These are phyloP conservation scores for Ustilago cynodontis DNA, from an alignment of 1,284 basidiomycete genomes.

Conservation along the genomic window DNA sequence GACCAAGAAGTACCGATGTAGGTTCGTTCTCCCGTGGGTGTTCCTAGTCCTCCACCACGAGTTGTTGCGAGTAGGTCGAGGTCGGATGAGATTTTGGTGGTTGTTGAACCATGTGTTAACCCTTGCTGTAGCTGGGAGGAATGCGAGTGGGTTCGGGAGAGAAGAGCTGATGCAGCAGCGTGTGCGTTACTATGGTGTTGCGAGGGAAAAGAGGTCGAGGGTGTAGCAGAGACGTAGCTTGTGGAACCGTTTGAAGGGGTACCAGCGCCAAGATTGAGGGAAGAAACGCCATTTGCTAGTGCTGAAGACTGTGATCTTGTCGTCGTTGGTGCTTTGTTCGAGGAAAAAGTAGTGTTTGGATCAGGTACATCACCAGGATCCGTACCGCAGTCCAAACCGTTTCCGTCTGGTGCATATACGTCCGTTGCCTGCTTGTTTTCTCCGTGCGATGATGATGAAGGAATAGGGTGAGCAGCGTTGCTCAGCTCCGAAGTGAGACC, in stretches of 20 bases:
- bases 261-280: conserved; percentile 30
- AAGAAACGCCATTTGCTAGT: conserved; percentile 34
- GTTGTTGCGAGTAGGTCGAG: conserved; percentile 34
- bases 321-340: background rate
- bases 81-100: conserved; percentile 16
- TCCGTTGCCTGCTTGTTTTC: conserved; percentile 1
- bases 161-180: conserved; percentile 36
- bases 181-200: conserved; percentile 16
- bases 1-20: conserved; percentile 51
- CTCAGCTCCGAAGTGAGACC: conserved; percentile 18
- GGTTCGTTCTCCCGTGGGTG: conserved; percentile 61
- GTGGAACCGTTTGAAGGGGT: conserved; percentile 21
- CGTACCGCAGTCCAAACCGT: conserved; percentile 49
- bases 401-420: conserved; percentile 45
- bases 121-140: background rate
- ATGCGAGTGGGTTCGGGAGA: conserved; percentile 33
- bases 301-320: conserved; percentile 22
- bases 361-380: conserved; percentile 45
- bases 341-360: background rate
- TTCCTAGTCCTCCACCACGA: conserved; percentile 61
- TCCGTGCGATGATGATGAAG: background rate
- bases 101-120: conserved; percentile 11
- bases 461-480: conserved; percentile 28
- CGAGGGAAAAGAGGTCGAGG: background rate
- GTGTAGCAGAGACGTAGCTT: conserved; percentile 15